Conservation (phyloP, 352 stramenopile species). For the Aphanomyces stellatus region DNA sequence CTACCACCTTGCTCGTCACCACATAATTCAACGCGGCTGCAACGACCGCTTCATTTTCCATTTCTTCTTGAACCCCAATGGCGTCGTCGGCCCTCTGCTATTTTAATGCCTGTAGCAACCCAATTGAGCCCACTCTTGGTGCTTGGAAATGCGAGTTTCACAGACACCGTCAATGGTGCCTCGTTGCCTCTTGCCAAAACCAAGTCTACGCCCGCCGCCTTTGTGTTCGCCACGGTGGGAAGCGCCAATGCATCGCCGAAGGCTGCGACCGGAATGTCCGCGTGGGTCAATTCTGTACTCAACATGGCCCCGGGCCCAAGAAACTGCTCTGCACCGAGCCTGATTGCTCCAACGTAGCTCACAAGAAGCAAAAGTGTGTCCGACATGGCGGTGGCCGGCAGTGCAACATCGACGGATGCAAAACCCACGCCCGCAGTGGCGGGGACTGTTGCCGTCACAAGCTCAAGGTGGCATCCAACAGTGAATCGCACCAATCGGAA, state of each 20-base stretch:
- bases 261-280: background rate
- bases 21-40: too few species aligned
- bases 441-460: constrained; percentile 8
- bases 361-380: background rate
- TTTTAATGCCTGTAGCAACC: too few species aligned
- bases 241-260: background rate
- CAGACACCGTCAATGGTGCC: constrained; percentile 69
- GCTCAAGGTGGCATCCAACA: too few species aligned
- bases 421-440: background rate
- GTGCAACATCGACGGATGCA: background rate
- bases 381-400: background rate
- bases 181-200: constrained; percentile 71
- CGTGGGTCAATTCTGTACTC: background rate
- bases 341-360: background rate
- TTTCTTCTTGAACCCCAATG: too few species aligned
- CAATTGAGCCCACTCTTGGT: constrained; percentile 44
- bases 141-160: constrained; percentile 74
- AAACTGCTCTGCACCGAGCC: background rate
- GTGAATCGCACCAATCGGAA: too few species aligned
- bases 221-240: background rate
- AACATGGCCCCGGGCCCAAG: background rate
- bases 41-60: too few species aligned
- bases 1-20: too few species aligned
- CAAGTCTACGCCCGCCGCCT: constrained; percentile 70
- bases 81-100: too few species aligned